Evolutionary conservation across 225 moss, liverwort and hornwort species (phyloP).

Genomic region (Polytrichum formosum): DNA sequence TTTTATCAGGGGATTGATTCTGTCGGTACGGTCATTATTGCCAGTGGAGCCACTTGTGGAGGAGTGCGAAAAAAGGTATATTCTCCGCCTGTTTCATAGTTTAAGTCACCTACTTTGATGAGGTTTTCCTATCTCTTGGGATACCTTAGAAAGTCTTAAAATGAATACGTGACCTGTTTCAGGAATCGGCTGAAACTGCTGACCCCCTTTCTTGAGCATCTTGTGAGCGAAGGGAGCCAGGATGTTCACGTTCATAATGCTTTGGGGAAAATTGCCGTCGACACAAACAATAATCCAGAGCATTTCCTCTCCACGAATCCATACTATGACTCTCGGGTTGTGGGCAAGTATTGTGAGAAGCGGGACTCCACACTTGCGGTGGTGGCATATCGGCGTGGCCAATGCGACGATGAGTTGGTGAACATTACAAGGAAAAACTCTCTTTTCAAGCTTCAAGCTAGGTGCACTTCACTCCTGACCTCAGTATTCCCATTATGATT

Average conservation of each 20-base stretch:
- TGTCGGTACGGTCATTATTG: slow-evolving; percentile 91
- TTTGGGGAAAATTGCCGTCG: slow-evolving; percentile 94
- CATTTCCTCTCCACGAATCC: slow-evolving; percentile 99
- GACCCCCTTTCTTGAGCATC: slow-evolving; percentile 96
- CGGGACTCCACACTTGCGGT: slow-evolving; percentile 96
- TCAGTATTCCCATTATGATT: no score
- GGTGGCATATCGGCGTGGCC: slow-evolving; percentile 93
- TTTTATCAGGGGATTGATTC: slow-evolving; percentile 92
- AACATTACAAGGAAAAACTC: slow-evolving; percentile 98
- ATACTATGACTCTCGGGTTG: slow-evolving; percentile 93
- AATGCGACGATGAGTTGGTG: slow-evolving; percentile 95
- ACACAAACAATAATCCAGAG: slow-evolving; percentile 97
- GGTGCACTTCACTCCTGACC: slow-evolving; percentile 26
- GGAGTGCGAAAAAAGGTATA: slow-evolving; percentile 95
- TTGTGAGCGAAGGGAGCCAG: slow-evolving; percentile 98
- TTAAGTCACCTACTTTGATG: no score
- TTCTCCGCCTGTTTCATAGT: neutral
- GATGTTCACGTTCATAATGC: slow-evolving; percentile 99
- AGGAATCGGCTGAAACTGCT: slow-evolving; percentile 89
- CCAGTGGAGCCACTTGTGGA: slow-evolving; percentile 95
- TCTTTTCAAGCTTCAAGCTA: slow-evolving; percentile 96
- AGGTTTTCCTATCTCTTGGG: no score
- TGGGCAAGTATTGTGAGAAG: slow-evolving; percentile 99
- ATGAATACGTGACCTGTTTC: neutral
- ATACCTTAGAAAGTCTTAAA: no score